A percentile compares a stretch with the other conserved stretches of the same genome.
phyloP scores from a whole-genome alignment of 2,329 filamentous ascomycete species.

The Pseudocercospora fuligena region DNA sequence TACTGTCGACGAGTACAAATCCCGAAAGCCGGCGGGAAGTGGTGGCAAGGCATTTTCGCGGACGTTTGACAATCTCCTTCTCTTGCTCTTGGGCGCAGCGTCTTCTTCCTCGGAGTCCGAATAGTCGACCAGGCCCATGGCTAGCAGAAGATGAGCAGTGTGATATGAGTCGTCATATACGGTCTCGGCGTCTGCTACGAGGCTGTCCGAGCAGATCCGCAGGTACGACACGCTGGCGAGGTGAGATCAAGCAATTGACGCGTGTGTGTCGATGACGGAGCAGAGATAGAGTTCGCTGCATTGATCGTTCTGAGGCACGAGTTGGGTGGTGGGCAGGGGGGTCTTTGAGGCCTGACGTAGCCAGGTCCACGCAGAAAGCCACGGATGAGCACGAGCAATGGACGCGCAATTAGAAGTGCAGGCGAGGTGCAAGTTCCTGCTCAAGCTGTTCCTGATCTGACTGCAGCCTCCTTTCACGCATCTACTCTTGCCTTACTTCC shows the following conservation, averaged over 20 bases:
- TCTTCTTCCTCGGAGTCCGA: conserved; percentile 50
- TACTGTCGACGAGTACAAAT: conserved; percentile 84
- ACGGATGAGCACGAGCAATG: conserved; percentile 6
- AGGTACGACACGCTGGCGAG: neutral
- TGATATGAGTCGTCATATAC: neutral
- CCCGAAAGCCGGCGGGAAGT: conserved; percentile 79
- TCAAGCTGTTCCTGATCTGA: conserved; percentile 4
- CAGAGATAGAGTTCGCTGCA: conserved; percentile 5
- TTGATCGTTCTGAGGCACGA: conserved; percentile 3
- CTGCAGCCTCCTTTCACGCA: conserved; percentile 5
- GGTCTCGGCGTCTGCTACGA: neutral
- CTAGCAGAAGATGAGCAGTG: neutral
- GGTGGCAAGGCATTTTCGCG: conserved; percentile 50
- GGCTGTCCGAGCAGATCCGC: conserved; percentile 1
- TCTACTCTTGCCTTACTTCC: neutral
- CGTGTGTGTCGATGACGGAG: conserved; percentile 13
- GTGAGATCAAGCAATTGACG: neutral
- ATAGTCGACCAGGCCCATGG: conserved; percentile 71
- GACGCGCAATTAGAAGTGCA: neutral
- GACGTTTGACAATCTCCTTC: conserved; percentile 23
- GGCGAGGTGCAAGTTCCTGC: neutral
- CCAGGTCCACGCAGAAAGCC: neutral
- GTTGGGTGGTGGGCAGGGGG: neutral
- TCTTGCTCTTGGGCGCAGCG: conserved; percentile 29
- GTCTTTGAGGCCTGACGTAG: neutral